Conservation (phyloP, 2,329 filamentous ascomycete species). For the Pestalotiopsis sp. region DNA sequence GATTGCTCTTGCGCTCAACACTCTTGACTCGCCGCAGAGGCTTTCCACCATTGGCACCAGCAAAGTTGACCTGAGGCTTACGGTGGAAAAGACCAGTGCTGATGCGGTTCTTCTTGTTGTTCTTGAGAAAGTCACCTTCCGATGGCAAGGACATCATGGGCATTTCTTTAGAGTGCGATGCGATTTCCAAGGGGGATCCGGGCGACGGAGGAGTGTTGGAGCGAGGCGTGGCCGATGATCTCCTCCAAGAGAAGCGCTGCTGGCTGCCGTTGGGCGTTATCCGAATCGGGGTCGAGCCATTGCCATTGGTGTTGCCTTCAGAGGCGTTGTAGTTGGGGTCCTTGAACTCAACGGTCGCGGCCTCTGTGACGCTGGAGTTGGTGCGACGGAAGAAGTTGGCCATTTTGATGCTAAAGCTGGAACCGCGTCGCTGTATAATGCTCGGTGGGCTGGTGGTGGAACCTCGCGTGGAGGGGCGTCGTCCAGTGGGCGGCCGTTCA, state of each 20-base stretch:
- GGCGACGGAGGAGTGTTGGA: constrained; percentile 38
- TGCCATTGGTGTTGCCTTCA: constrained; percentile 24
- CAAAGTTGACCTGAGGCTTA: constrained; percentile 52
- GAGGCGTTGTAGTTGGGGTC: constrained; percentile 26
- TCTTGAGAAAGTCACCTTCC: constrained; percentile 46
- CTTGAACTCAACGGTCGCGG: constrained; percentile 23
- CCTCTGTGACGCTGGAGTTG: constrained; percentile 28
- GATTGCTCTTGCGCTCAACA: constrained; percentile 31
- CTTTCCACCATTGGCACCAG: constrained; percentile 26
- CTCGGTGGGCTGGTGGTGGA: background rate
- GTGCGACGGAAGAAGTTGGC: constrained; percentile 20
- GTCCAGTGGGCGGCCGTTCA: background rate
- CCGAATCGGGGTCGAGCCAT: constrained; percentile 23
- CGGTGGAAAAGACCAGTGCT: constrained; percentile 51
- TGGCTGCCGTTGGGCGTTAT: constrained; percentile 21
- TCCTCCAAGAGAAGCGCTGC: constrained; percentile 34
- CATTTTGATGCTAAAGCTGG: constrained; percentile 9
- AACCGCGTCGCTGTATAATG: constrained; percentile 4
- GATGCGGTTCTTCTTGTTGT: constrained; percentile 52
- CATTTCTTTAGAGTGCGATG: constrained; percentile 24
- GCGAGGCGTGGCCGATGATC: constrained; percentile 30
- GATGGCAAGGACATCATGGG: constrained; percentile 37
- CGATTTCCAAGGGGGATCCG: constrained; percentile 27
- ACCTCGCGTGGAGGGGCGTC: constrained; percentile 5
- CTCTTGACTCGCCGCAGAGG: constrained; percentile 27